Conservation (phyloP, 352 stramenopile species). For the Globisporangium cystogenes region DNA sequence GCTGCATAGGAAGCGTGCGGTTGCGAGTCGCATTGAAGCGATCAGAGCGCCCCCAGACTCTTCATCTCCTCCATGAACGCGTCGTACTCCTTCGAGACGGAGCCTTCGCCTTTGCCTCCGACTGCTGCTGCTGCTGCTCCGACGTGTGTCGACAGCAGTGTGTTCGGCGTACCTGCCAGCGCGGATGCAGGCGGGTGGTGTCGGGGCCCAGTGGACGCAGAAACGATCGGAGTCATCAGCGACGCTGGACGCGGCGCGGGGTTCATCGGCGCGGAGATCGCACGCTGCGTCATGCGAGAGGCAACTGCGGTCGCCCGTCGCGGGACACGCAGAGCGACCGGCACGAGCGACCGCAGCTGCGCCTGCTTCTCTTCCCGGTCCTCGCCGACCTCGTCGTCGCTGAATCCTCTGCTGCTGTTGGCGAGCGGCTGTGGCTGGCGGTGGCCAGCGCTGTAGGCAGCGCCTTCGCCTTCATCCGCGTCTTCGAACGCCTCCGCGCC, state of each 20-base stretch:
- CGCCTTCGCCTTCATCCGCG: background rate
- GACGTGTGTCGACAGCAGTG: background rate
- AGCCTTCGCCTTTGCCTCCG: conserved; percentile 3
- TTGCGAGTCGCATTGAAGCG: too few relatives aligned
- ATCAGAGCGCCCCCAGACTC: conserved; percentile 8
- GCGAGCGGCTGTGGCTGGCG: background rate
- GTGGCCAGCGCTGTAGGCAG: background rate
- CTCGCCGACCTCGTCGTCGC: conserved; percentile 22
- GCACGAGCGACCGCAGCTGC: conserved; percentile 51
- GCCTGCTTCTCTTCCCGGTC: conserved; percentile 30
- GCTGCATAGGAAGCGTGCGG: too few relatives aligned
- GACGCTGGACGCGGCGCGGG: conserved; percentile 15
- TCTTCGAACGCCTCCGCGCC: conserved; percentile 7
- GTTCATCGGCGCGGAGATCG: conserved; percentile 13
- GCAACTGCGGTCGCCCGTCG: conserved; percentile 21
- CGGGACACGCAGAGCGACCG: conserved; percentile 53
- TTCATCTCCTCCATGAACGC: conserved; percentile 75
- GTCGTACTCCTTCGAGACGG: conserved; percentile 54
- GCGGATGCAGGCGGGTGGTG: too few relatives aligned
- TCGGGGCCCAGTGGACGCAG: background rate
- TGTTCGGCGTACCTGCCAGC: too few relatives aligned
- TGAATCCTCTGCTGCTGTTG: background rate
- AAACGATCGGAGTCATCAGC: conserved; percentile 1
- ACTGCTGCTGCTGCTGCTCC: background rate
- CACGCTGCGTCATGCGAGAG: conserved; percentile 1